Base-by-base conservation (phyloP, 805 yeast genomes). In the Candida easanensis region DNA sequence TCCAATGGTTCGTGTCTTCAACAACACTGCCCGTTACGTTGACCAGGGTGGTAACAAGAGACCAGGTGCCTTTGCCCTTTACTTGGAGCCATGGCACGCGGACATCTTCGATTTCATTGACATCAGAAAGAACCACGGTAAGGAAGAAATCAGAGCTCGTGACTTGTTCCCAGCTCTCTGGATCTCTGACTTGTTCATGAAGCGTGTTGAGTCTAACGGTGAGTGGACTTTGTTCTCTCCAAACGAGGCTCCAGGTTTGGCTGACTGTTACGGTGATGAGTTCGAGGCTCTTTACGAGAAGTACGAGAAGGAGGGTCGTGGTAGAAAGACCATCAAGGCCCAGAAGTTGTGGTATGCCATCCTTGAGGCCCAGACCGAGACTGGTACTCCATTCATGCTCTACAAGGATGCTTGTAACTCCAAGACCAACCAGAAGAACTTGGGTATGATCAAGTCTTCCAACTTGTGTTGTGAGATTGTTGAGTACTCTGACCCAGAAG, bases 21-120 rank as follows among this genome's bases (percentile, higher is more conserved):
- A 91, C 71, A 86, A 89, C 67, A 89, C 98, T 20, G 98, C 99
- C 17, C 80, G 97, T 56, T 93, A 91, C 61, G 98, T 91, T 36
- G 98, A 91, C 60, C 99, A 91, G 72, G 99, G 99, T 50, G 98
- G 98, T 43, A 91, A 91, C 69, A 91, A 90, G 68, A 76, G 99
- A 58, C 99, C 99, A 0, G 98, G 98, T 49, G 99, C 99, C 2
- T 86, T 93, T 65, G 97, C 97, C 27, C 67, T 90, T 23, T 91
- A 90, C 68, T 64, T 91, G 28, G 99, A 91, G 69, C 98, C 99
- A 44, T 91, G 99, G 99, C 99, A 91, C 63, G 79, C 85, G 10
- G 99, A 91, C 59, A 74, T 91, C 26, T 85, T 88, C 64, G 96
- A 87, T 45, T 84, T 91, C 60, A 65, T 93, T 39, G 91, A 90